Base-by-base conservation (phyloP, 345 rosid genomes). In the Pugionium dolabratum region DNA sequence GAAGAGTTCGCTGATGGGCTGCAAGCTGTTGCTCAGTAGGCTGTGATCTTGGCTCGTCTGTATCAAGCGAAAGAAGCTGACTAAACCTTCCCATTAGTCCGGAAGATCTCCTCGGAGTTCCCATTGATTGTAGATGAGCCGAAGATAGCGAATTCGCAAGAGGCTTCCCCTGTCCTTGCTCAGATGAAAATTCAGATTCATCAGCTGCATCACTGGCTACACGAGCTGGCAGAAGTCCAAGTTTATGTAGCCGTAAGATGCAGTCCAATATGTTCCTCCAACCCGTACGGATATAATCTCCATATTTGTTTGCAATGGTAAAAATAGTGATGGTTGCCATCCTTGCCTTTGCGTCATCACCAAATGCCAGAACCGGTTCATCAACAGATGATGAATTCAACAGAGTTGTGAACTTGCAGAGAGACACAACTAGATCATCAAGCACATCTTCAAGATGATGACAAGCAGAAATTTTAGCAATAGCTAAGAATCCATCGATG, bases 61-160 rank as follows among this genome's bases (percentile, higher is more conserved):
- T 84, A 58, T 94, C 99, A 30, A 94, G 97, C 67, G 97, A 90
- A 74, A 94, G 79, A 55, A 94, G 99, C 83, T 94, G 96, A 83
- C 99, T 94, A 84, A 94, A 94, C 69, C 99, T 79, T 64, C 99
- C 99, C 97, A 94, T 94, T 77, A 94, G 80, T 54, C 99, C 99
- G 32, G 99, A 88, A 48, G 99, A 90, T 79, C 96, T 84, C 77
- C 97, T 80, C 1, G 96, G 98, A 60, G 98, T 93, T 76, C 95
- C 95, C 73, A 90, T 79, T 52, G 95, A 74, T 41, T 84, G 90
- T 76, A 84, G 78, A 57, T 85, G 96, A 78, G 83, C 84, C 28
- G 95, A 80, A 66, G 95, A 84, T 64, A 86, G 61, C 68, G 97
- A 82, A 82, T 77, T 89, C 29, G 91, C 69, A 25, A 84, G 72